Base-by-base conservation (phyloP, 345 rosid genomes). In the Salix caprea region DNA sequence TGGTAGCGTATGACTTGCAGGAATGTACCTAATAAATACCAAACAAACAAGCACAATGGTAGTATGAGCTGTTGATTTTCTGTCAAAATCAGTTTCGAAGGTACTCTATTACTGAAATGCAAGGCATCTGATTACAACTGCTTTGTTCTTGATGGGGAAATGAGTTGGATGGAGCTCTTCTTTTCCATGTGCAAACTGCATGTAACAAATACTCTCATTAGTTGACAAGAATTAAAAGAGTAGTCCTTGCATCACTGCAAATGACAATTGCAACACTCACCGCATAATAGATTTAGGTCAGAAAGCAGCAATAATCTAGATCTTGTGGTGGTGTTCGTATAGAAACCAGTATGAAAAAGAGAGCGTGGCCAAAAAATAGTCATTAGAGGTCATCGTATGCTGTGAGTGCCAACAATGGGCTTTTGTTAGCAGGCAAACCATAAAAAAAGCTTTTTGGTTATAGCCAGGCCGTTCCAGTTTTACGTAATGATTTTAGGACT, bases 101-200 rank as follows among this genome's bases (percentile, higher is more conserved):
- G 44, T 30, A 39, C 9, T 36, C 5, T 24, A 23, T 13, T 4
- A 19, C 46, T 65, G 7, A 70, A 56, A 61, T 50, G 73, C 46
- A 37, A 40, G 69, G 39, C 26, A 73, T 37, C 42, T 37, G 18
- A 39, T 79, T 77, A 87, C 91, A 84, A 84, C 86, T 64, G 84
- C 61, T 77, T 71, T 87, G 76, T 73, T 83, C 79, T 82, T 85
- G 75, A 62, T 30, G 18, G 75, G 16, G 61, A 61, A 79, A 78
- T 56, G 82, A 65, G 68, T 26, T 24, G 82, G 78, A 21, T 78
- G 82, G n/a, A 83, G 66, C 76, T 86, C 88, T 74, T 87, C 89
- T 65, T 85, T 86, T 65, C 91, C 89, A 77, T 82, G 86, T 39
- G 82, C 86, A 78, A 82, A 85, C 92, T 90, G 83, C 82, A 77